These are phyloP conservation scores for Lophiostoma macrostomum DNA, from an alignment of 495 filamentous ascomycete species.

Conservation along the genomic window DNA sequence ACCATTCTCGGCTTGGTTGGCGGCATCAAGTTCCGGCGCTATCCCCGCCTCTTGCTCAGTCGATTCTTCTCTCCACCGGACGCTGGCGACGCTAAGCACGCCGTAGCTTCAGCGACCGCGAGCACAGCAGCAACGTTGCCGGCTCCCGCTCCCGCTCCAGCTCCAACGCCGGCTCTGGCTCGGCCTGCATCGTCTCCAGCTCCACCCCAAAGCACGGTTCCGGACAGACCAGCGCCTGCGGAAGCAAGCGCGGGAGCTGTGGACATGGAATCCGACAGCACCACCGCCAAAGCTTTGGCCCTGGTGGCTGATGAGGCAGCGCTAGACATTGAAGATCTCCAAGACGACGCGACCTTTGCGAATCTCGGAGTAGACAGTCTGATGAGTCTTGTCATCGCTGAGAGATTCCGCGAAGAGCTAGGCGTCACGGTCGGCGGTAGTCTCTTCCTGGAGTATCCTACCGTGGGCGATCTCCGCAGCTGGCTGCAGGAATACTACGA, in stretches of 20 bases:
- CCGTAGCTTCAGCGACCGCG: too few species aligned
- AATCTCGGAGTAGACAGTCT: conserved; percentile 14
- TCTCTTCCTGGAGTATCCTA: conserved; percentile 12
- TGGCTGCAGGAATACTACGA: conserved; percentile 3
- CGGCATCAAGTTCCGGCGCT: conserved; percentile 39
- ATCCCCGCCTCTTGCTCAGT: conserved; percentile 39
- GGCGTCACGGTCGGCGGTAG: neutral
- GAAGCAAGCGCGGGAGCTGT: too few species aligned
- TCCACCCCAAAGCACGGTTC: too few species aligned
- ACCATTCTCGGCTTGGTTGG: conserved; percentile 41
- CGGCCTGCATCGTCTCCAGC: too few species aligned
- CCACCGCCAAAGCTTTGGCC: conserved; percentile 3
- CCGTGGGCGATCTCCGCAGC: neutral
- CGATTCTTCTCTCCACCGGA: conserved; percentile 41
- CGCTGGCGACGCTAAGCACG: neutral
- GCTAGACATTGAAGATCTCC: conserved; percentile 4
- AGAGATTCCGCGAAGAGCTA: conserved; percentile 10
- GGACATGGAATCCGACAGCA: neutral
- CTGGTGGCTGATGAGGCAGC: conserved; percentile 7
- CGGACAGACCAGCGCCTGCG: too few species aligned
- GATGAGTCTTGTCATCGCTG: conserved; percentile 5
- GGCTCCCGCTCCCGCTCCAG: too few species aligned
- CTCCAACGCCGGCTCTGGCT: too few species aligned
- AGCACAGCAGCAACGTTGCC: too few species aligned
- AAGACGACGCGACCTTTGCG: conserved; percentile 5